Conservation (phyloP, 768 basidiomycete genomes). For the Calvatia gigantea region DNA sequence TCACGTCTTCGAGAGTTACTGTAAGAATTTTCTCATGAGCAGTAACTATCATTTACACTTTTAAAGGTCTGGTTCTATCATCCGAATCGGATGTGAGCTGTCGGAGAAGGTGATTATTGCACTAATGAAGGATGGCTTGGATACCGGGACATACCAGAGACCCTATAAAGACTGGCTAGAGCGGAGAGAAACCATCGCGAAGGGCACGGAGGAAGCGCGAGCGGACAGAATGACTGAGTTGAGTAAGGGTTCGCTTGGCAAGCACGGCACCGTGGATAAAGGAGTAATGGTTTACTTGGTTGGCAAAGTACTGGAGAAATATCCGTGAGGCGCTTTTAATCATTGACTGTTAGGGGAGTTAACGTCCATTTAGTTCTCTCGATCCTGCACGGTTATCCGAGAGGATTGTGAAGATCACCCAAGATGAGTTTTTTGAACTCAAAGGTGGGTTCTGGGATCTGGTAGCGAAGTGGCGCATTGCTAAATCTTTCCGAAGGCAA, state of each 20-base stretch:
- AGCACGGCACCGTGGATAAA: not conserved
- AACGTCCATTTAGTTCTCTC: not conserved
- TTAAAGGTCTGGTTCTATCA: not conserved
- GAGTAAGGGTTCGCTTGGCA: not conserved
- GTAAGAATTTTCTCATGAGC: not conserved
- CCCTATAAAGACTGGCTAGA: not conserved
- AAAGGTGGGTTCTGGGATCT: not conserved
- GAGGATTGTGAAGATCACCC: not conserved
- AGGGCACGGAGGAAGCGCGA: not conserved
- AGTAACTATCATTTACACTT: not conserved
- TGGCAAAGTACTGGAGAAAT: not conserved
- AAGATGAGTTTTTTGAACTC: not conserved
- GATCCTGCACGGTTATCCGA: not conserved
- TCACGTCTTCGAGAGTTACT: not conserved
- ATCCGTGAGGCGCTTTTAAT: not conserved
- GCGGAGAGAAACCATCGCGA: not conserved
- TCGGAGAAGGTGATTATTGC: not conserved
- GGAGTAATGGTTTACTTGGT: slow-evolving; percentile 1
- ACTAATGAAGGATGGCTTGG: slow-evolving; percentile 4
- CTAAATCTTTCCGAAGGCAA: not conserved
- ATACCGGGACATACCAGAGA: not conserved
- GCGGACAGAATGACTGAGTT: not conserved
- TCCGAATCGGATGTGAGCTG: slow-evolving; percentile 3
- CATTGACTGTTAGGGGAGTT: no score
- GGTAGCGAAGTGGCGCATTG: not conserved